Evolutionary conservation across 768 basidiomycete genomes (phyloP), one percentile per base, ranked within the genome.

Genomic region (Kondoa subrosea): DNA sequence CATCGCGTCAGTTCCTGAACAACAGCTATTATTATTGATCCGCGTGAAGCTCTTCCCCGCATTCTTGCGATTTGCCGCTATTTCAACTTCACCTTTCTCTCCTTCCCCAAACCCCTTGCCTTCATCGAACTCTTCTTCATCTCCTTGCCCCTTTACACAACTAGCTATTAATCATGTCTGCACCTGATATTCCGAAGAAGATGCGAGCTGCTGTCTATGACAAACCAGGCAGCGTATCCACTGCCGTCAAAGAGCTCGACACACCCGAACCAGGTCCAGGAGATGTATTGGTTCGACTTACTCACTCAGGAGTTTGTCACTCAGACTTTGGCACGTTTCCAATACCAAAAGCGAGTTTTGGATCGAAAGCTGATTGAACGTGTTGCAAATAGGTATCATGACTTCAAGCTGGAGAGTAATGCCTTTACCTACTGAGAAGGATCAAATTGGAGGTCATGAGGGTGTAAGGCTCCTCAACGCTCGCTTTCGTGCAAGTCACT

Each of bases 281-380:
- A 1, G 25, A 68, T 25, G 63, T 68, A 1, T 50, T 68, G 14
- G 34, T 68, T 3, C n/a, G 33, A 12, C 64, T 68, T 16, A 65
- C 67, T 2, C 67, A 68, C 34, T 68, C 67, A 2, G 67, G 67
- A 27, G 67, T 68, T 4, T 68, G 67, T 64, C 67, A 68, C 33
- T 68, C 67, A n/a, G n/a, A n/a, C n/a, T n/a, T n/a, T n/a, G n/a
- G n/a, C n/a, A n/a, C n/a, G n/a, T n/a, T n/a, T n/a, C n/a, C n/a
- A n/a, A n/a, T n/a, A n/a, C n/a, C n/a, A n/a, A n/a, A n/a, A n/a
- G n/a, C n/a, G n/a, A n/a, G n/a, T n/a, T n/a, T n/a, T n/a, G n/a
- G n/a, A n/a, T n/a, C n/a, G n/a, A n/a, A n/a, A n/a, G n/a, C n/a
- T n/a, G n/a, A n/a, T n/a, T n/a, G n/a, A n/a, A n/a, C n/a, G n/a